These are phyloP conservation scores for Ophiostoma ulmi DNA, from an alignment of 2,329 filamentous ascomycete genomes.

Conservation along the genomic window DNA sequence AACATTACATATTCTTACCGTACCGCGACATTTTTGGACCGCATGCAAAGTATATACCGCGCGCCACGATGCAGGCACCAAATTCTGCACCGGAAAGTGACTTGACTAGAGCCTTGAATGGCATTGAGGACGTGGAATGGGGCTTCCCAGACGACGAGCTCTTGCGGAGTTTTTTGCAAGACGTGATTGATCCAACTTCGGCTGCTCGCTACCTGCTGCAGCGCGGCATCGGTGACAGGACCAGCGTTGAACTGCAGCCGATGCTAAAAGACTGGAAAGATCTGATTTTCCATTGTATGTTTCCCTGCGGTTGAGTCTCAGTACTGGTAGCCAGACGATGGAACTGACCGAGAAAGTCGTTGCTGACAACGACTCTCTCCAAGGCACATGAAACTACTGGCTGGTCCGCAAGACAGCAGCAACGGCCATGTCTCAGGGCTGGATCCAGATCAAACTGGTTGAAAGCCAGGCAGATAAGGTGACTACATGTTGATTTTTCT, in stretches of 20 bases:
- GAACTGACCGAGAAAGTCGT: background rate
- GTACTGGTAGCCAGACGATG: background rate
- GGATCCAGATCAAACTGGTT: background rate
- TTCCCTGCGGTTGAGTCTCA: background rate
- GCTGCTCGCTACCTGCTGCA: background rate
- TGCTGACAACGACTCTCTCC: background rate
- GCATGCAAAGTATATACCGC: background rate
- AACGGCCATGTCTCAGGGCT: background rate
- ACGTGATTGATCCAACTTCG: background rate
- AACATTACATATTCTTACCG: too few relatives aligned
- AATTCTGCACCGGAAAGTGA: background rate
- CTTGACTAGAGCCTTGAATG: background rate
- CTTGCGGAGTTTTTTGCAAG: background rate
- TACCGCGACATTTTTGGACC: background rate
- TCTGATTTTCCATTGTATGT: background rate
- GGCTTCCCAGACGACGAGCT: background rate
- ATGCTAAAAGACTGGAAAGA: background rate
- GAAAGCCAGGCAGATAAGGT: background rate
- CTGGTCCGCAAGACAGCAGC: background rate
- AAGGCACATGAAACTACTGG: background rate
- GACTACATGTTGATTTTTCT: too few relatives aligned
- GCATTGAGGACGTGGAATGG: background rate
- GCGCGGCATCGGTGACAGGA: background rate
- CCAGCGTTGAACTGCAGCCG: background rate
- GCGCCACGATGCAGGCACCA: background rate